Percentiles rank a stretch among this genome's conserved stretches.
These are phyloP conservation scores for Cyberlindnera xylosilytica DNA, from an alignment of 805 yeast species.

Conservation along the genomic window DNA sequence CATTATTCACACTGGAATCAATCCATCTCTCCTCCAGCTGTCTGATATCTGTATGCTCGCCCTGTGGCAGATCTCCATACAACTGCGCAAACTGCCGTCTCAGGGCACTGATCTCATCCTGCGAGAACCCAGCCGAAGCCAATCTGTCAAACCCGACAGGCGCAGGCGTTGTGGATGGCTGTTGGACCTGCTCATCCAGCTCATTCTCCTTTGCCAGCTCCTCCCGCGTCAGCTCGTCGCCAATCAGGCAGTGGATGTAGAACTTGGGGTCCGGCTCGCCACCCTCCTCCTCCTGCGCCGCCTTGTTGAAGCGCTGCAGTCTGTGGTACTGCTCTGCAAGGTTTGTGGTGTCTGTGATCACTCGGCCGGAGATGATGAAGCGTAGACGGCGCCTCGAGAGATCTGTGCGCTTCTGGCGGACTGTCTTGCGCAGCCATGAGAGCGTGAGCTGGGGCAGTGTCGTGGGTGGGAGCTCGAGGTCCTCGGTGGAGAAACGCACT, in stretches of 20 bases:
- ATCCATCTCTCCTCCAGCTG: slow-evolving; percentile 87
- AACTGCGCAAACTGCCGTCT: slow-evolving; percentile 71
- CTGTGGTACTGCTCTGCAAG: slow-evolving; percentile 48
- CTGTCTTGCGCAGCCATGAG: slow-evolving; percentile 38
- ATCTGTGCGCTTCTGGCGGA: slow-evolving; percentile 31
- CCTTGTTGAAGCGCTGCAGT: slow-evolving; percentile 18
- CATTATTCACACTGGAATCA: slow-evolving; percentile 61
- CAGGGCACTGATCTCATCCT: slow-evolving; percentile 67
- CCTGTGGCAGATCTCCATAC: slow-evolving; percentile 47
- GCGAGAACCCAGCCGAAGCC: slow-evolving; percentile 78
- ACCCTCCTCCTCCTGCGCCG: slow-evolving; percentile 4
- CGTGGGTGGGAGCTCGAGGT: slow-evolving; percentile 36
- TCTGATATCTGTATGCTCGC: slow-evolving; percentile 43
- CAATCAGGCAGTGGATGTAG: slow-evolving; percentile 79
- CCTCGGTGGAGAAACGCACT: slow-evolving; percentile 47
- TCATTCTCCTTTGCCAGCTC: slow-evolving; percentile 61
- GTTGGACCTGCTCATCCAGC: slow-evolving; percentile 50
- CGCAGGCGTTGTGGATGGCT: slow-evolving; percentile 56
- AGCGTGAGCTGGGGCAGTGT: slow-evolving; percentile 35
- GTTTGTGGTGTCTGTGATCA: slow-evolving; percentile 54
- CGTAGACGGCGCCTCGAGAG: slow-evolving; percentile 48
- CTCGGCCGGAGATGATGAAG: slow-evolving; percentile 67
- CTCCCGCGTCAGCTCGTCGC: slow-evolving; percentile 53
- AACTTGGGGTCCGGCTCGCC: slow-evolving; percentile 31
- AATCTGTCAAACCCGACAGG: slow-evolving; percentile 83